A percentile compares a stretch with the other conserved stretches of the same genome.
phyloP scores from a whole-genome alignment of 495 filamentous ascomycete genomes.

The Friedmanniomyces simplex region DNA sequence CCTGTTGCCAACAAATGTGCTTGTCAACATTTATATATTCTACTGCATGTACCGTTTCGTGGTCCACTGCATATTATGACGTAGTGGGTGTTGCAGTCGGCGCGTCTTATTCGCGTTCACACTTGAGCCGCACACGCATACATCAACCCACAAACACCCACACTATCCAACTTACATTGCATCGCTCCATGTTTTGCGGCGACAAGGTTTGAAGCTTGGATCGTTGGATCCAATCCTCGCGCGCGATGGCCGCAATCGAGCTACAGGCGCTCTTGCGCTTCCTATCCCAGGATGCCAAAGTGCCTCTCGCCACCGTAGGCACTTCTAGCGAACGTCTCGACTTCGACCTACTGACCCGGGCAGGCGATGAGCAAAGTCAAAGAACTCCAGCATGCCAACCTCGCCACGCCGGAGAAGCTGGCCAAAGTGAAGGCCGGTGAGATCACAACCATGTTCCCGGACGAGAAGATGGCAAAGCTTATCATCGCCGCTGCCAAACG shows the following conservation, averaged over 20 bases:
- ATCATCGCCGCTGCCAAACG: conserved; percentile 50
- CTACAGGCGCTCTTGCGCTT: conserved; percentile 56
- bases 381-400: conserved; percentile 5
- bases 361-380: conserved; percentile 14
- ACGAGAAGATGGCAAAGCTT: conserved; percentile 61
- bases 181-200: no score
- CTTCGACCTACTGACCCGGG: conserved; percentile 41
- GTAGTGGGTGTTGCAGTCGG: no score
- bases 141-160: no score
- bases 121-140: no score
- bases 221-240: no score
- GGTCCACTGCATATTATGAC: no score
- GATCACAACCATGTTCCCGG: conserved; percentile 51
- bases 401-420: conserved; percentile 42
- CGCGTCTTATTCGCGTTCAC: no score
- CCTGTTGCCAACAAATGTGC: no score
- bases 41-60: no score
- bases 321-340: conserved; percentile 44
- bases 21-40: no score
- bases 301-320: conserved; percentile 61
- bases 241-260: conserved; percentile 9
- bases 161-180: no score
- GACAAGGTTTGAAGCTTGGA: no score
- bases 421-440: conserved; percentile 45
- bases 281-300: conserved; percentile 60